A percentile compares a stretch with the other conserved stretches of the same genome.
These are phyloP conservation scores for Lotmaria passim DNA, from an alignment of 208 protist genomes.

Conservation along the genomic window DNA sequence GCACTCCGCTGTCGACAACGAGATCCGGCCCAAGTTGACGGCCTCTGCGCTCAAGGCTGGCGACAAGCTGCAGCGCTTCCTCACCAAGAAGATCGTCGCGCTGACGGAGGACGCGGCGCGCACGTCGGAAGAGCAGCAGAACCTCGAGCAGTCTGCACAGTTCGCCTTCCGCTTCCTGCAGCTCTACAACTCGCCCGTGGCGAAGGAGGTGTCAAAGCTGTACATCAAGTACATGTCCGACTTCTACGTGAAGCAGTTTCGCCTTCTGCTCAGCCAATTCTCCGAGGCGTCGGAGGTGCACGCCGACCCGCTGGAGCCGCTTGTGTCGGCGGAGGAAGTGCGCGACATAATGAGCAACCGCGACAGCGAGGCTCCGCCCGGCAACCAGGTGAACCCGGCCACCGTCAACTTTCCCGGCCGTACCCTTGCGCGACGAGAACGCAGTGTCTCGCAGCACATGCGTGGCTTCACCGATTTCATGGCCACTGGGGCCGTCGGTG, in stretches of 20 bases:
- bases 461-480: conserved; percentile 36
- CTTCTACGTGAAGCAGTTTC: conserved; percentile 50
- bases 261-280: conserved; percentile 43
- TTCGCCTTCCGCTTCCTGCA: conserved; percentile 80
- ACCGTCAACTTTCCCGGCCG: conserved; percentile 53
- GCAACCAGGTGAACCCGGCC: conserved; percentile 51
- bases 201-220: conserved; percentile 53
- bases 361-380: conserved; percentile 55
- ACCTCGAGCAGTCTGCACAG: conserved; percentile 63
- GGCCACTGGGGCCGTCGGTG: background rate
- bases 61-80: conserved; percentile 79
- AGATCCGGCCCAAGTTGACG: conserved; percentile 78
- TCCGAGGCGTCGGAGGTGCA: conserved; percentile 52
- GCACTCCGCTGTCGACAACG: conserved; percentile 78
- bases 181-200: conserved; percentile 76
- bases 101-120: conserved; percentile 46
- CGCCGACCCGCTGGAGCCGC: conserved; percentile 60
- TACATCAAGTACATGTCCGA: conserved; percentile 75
- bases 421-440: conserved; percentile 57
- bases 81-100: conserved; percentile 54
- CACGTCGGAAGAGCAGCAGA: conserved; percentile 53
- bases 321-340: conserved; percentile 66
- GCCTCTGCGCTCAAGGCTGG: conserved; percentile 72
- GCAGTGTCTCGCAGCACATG: conserved; percentile 82
- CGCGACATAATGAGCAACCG: conserved; percentile 67